These are phyloP conservation scores for Phyllosticta ampelicida DNA, from an alignment of 2,329 filamentous ascomycete genomes.

Conservation along the genomic window DNA sequence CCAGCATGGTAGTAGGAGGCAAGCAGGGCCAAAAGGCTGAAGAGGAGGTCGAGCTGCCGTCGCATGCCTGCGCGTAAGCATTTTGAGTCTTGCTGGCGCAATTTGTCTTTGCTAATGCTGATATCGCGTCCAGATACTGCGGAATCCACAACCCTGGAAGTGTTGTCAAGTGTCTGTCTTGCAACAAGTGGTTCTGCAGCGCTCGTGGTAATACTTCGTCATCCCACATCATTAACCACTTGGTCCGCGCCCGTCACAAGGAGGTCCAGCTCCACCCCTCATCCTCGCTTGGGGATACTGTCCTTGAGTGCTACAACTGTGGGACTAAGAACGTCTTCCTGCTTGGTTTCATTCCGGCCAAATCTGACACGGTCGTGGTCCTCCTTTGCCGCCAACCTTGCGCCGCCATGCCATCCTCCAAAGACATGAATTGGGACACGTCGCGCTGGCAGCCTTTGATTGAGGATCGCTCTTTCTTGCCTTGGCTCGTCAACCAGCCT, in stretches of 20 bases:
- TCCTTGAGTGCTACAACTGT: slow-evolving; percentile 97
- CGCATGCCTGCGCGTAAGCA: slow-evolving; percentile 83
- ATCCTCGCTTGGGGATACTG: slow-evolving; percentile 87
- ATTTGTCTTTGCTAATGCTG: slow-evolving; percentile 9
- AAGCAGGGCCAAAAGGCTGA: slow-evolving; percentile 45
- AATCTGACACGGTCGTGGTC: slow-evolving; percentile 96
- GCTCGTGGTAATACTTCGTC: slow-evolving; percentile 93
- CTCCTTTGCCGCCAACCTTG: slow-evolving; percentile 94
- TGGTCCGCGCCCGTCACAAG: slow-evolving; percentile 94
- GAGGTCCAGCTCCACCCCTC: slow-evolving; percentile 94
- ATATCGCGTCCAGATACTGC: slow-evolving; percentile 57
- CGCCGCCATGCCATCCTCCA: slow-evolving; percentile 85
- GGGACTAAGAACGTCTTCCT: slow-evolving; percentile 99
- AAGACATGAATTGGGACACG: slow-evolving; percentile 99
- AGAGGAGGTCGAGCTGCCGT: slow-evolving; percentile 73
- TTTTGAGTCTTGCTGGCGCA: slow-evolving; percentile 7
- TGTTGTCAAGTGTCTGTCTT: slow-evolving; percentile 91
- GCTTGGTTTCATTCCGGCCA: slow-evolving; percentile 94
- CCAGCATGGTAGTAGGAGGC: slow-evolving; percentile 70
- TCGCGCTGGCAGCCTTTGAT: slow-evolving; percentile 96
- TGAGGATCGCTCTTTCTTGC: slow-evolving; percentile 87
- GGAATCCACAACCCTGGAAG: slow-evolving; percentile 92
- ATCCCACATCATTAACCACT: slow-evolving; percentile 95
- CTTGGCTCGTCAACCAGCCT: slow-evolving; percentile 83
- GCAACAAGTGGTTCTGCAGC: slow-evolving; percentile 99